phyloP scores from a whole-genome alignment of 257 asterid species.

The Verbena officinalis region DNA sequence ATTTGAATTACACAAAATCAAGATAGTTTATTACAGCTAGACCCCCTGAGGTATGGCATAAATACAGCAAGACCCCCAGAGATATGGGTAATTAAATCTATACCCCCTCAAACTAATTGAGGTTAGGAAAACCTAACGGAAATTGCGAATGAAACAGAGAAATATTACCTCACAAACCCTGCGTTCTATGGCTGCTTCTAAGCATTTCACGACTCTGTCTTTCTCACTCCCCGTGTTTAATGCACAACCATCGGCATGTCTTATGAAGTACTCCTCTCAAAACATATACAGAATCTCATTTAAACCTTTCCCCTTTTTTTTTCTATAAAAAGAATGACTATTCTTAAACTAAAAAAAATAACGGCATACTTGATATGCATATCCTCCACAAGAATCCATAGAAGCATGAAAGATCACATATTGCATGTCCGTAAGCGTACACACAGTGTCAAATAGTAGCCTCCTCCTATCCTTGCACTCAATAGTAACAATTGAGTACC shows the following conservation, averaged over 20 bases:
- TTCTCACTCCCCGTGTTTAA: slow-evolving; percentile 62
- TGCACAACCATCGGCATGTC: slow-evolving; percentile 62
- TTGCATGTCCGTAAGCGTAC: slow-evolving; percentile 80
- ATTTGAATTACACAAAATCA: no score
- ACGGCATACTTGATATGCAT: slow-evolving; percentile 60
- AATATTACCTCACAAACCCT: slow-evolving; percentile 78
- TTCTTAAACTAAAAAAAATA: no score
- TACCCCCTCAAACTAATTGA: no score
- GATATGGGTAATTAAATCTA: no score
- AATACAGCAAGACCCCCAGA: no score
- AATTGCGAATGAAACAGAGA: no score
- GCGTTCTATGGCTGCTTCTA: slow-evolving; percentile 78
- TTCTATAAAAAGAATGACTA: no score
- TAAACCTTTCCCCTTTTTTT: no score
- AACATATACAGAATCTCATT: no score
- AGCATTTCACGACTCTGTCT: slow-evolving; percentile 61
- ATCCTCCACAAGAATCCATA: slow-evolving; percentile 59
- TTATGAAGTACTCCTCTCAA: slow-evolving; percentile 72
- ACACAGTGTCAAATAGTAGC: slow-evolving; percentile 84
- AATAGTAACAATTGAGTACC: slow-evolving; percentile 64
- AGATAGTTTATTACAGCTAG: no score
- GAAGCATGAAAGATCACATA: slow-evolving; percentile 81
- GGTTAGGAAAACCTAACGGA: no score
- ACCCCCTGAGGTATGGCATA: no score
- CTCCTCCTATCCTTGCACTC: slow-evolving; percentile 66